Evolutionary conservation across 106 monocot species (phyloP).

Genomic region (Allium sativum): DNA sequence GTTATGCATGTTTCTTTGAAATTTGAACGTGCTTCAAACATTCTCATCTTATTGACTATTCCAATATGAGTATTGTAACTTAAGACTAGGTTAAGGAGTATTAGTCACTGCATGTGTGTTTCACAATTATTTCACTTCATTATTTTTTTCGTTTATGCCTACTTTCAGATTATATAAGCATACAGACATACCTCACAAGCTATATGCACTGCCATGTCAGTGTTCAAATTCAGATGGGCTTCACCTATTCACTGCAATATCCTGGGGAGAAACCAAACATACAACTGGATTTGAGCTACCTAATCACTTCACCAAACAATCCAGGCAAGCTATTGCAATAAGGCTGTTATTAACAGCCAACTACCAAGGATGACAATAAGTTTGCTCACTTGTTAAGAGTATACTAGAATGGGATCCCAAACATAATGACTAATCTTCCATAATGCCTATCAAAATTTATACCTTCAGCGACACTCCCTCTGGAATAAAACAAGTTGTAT

Average conservation of each 20-base stretch:
- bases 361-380: neutral
- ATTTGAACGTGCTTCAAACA: no score
- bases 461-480: slow-evolving; percentile 99
- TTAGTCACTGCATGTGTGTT: no score
- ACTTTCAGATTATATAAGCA: no score
- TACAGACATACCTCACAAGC: slow-evolving; percentile 64
- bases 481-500: slow-evolving; percentile 9
- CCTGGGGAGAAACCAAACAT: slow-evolving; percentile 26
- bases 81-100: no score
- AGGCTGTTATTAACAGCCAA: neutral
- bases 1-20: no score
- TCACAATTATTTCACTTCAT: no score
- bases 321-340: neutral
- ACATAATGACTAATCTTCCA: slow-evolving; percentile 99
- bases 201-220: slow-evolving; percentile 99
- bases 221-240: slow-evolving; percentile 93
- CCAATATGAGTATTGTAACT: no score
- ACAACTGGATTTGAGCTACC: no score
- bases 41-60: no score
- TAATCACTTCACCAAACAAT: no score
- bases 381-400: slow-evolving; percentile 79
- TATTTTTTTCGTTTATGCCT: no score
- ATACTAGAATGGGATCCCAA: slow-evolving; percentile 95
- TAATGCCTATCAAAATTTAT: slow-evolving; percentile 99
- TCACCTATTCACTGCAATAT: slow-evolving; percentile 85